Evolutionary conservation across 2,329 filamentous ascomycete genomes (phyloP).

Genomic region (Diaporthe ilicicola): DNA sequence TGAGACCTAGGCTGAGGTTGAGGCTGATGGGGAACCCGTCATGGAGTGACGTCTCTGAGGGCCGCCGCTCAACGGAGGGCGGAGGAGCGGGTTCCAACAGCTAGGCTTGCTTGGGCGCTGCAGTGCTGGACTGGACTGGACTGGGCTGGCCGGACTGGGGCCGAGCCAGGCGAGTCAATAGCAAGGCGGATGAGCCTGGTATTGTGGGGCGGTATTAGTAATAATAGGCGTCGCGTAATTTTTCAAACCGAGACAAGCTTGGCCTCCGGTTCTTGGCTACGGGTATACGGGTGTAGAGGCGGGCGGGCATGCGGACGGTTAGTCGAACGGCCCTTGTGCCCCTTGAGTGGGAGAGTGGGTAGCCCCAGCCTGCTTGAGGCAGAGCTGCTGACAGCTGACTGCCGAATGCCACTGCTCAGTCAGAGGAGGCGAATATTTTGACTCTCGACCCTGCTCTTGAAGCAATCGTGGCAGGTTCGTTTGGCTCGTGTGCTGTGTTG

Average conservation of each 20-base stretch:
- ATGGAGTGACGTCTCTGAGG: constrained; percentile 22
- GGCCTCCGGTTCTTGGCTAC: neutral
- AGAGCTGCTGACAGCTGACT: neutral
- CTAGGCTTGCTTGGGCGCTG: constrained; percentile 9
- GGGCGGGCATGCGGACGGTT: neutral
- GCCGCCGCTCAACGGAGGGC: constrained; percentile 20
- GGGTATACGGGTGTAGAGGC: neutral
- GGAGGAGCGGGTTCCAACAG: neutral
- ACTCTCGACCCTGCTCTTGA: neutral
- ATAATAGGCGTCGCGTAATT: constrained; percentile 23
- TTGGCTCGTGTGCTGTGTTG: neutral
- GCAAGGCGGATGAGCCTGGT: constrained; percentile 15
- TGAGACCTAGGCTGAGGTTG: neutral
- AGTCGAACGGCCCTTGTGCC: neutral
- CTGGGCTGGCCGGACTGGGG: neutral
- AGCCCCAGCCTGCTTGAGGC: neutral
- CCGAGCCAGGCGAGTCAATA: constrained; percentile 17
- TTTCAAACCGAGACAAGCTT: constrained; percentile 9
- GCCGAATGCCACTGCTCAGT: neutral
- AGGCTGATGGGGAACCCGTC: constrained; percentile 10
- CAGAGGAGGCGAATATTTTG: neutral
- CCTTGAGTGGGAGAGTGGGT: neutral
- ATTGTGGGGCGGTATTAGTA: constrained; percentile 17
- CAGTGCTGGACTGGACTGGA: neutral
- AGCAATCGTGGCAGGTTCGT: neutral